Evolutionary conservation across 1,139 yeast genomes (phyloP), one percentile per base, ranked within the genome.

Genomic region (Diutina rugosa): DNA sequence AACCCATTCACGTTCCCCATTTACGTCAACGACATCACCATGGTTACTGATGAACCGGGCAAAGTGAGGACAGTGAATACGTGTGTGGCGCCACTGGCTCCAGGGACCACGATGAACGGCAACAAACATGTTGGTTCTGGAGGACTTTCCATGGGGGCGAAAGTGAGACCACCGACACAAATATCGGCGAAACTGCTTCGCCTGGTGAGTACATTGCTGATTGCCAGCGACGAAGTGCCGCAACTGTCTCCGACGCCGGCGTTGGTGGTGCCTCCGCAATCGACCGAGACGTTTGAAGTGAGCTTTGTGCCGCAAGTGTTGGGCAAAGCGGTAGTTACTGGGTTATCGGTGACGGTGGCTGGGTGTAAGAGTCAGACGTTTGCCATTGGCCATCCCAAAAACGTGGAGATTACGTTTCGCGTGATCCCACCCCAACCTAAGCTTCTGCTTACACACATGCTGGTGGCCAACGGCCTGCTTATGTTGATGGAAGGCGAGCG

Each of bases 401-500:
- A 14, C 18, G 16, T 30, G 12, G 51, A 47, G n/a, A 14, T 47
- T 14, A 54, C 56, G 1, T 63, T 75, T 6, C 67, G 70, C 4
- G 87, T 87, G 0, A 74, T 86, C 16, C 78, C 84, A 1, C 80
- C 85, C 0, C 91, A 88, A 63, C 96, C 96, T 0, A 70, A 77
- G 8, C 69, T 89, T 55, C 76, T 81, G 1, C 66, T 86, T 7
- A 70, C 80, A 1, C 75, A 78, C 51, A 69, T 81, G 6, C 79
- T 83, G 65, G 73, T 87, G 7, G 76, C 79, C 44, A 84, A 84
- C 63, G 82, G 84, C 2, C 84, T 89, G 83, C 64, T 85, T 4
- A 85, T 88, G 90, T 67, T 89, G n/a, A 68, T 89, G 28, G 96
- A 89, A 64, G 96, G 96, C 6, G 95, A 90, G 62, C 71, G 72